Base-by-base conservation (phyloP, 768 basidiomycete genomes). In the Mycena venus region DNA sequence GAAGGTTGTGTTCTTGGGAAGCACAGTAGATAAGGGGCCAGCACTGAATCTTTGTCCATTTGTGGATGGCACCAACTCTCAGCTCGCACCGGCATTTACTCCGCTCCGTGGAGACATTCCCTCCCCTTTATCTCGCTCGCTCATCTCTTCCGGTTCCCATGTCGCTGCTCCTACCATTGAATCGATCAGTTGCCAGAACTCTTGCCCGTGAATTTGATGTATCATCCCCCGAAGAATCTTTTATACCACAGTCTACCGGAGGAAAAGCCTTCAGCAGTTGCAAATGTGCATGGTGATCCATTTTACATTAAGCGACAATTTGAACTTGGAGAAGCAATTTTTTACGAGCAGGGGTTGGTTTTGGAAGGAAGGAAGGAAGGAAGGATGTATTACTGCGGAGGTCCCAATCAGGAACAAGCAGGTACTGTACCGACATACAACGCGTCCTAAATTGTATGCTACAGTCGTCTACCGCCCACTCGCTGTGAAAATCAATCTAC, bases 211-310 rank as follows among this genome's bases (percentile, higher is more conserved):
- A 84, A 92, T 73, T 86, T 87, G n/a, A 82, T 91, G 36, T 90
- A 84, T 75, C 90, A 89, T 76, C 82, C 86, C 0, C 92, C 91
- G 2, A 85, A 83, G 63, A 91, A 91, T 73, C 87, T 89, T 0
- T 76, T 81, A 0, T 91, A 87, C 64, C 70, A 72, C 3, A 87
- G 83, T 0, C 77, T 82, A 0, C 82, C 77, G 11, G 85, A 82
- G 1, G 88, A 90, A 78, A 83, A 83, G 49, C 91, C 91, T 0
- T 92, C 91, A 3, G 86, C 86, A 53, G 82, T 92, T 7, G 81
- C 91, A 23, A 72, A 82, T 23, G 85, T 85, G 12, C 91, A 92
- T 60, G 92, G 91, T 0, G 92, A 91, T 4, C 92, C 92, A 2
- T 92, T 90, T 0, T 61, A 75, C 27, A 75, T 80, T 4, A 83